A percentile compares a stretch with the other conserved stretches of the same genome.
Conservation (phyloP, 2,329 filamentous ascomycete species). For the Cladosporium sp. region DNA sequence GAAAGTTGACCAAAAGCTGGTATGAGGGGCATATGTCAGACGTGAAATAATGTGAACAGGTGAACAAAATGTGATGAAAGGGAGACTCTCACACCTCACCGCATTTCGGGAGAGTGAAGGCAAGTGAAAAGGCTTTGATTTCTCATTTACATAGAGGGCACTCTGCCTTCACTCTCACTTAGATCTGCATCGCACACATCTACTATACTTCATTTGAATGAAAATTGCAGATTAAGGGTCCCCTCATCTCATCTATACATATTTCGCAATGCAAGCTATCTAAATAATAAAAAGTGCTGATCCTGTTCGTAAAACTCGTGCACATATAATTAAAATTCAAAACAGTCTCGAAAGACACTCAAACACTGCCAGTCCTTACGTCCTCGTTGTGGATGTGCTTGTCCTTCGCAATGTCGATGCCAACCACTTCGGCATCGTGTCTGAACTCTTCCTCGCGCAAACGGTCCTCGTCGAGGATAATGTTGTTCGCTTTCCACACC, state of each 20-base stretch:
- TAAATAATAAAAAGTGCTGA: neutral
- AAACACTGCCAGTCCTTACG: conserved; percentile 7
- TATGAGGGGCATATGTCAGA: neutral
- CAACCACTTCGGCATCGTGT: conserved; percentile 41
- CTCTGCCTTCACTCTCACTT: no score
- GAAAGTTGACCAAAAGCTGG: neutral
- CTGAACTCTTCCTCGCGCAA: conserved; percentile 44
- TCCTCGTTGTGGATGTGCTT: conserved; percentile 36
- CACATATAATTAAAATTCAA: neutral
- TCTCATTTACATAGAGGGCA: no score
- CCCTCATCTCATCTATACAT: neutral
- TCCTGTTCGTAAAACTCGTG: neutral
- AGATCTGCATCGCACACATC: no score
- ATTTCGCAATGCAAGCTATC: neutral
- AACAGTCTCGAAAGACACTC: neutral
- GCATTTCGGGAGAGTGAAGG: no score
- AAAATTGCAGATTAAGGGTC: neutral
- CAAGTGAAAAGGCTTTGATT: no score
- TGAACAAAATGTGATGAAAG: no score
- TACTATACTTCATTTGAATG: no score
- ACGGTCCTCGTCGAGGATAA: conserved; percentile 41
- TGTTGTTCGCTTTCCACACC: conserved; percentile 41
- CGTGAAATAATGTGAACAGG: no score
- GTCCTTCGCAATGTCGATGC: conserved; percentile 39
- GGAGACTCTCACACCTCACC: no score